These are phyloP conservation scores for Arxiozyma telluris DNA, from an alignment of 1,139 yeast genomes.

Conservation along the genomic window DNA sequence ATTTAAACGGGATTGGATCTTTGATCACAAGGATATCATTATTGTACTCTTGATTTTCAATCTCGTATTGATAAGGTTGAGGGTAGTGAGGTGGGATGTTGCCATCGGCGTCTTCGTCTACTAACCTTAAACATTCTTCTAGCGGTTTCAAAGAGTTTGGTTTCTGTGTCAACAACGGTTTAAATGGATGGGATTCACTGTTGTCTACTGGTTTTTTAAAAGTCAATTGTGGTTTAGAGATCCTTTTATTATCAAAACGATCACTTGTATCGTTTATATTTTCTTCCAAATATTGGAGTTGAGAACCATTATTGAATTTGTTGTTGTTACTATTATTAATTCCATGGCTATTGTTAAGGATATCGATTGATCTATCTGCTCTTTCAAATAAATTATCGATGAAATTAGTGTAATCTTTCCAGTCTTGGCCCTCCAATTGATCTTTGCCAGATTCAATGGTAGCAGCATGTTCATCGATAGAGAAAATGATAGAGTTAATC, in stretches of 20 bases:
- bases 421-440: slow-evolving; percentile 37
- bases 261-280: slow-evolving; percentile 23
- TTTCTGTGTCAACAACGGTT: slow-evolving; percentile 58
- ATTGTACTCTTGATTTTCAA: slow-evolving; percentile 63
- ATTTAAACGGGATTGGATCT: slow-evolving; percentile 48
- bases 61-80: slow-evolving; percentile 81
- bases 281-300: slow-evolving; percentile 45
- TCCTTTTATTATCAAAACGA: slow-evolving; percentile 27
- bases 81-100: slow-evolving; percentile 52
- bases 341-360: slow-evolving; percentile 24
- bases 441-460: slow-evolving; percentile 36
- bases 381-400: slow-evolving; percentile 70
- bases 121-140: slow-evolving; percentile 42
- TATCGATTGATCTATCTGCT: slow-evolving; percentile 58
- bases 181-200: slow-evolving; percentile 60
- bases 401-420: slow-evolving; percentile 56
- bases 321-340: slow-evolving; percentile 4
- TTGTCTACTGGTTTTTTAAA: slow-evolving; percentile 61
- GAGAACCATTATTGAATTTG: slow-evolving; percentile 3
- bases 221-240: slow-evolving; percentile 61
- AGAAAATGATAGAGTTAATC: slow-evolving; percentile 44
- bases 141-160: slow-evolving; percentile 59
- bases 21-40: slow-evolving; percentile 38
- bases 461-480: slow-evolving; percentile 35
- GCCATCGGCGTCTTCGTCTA: slow-evolving; percentile 30